phyloP scores from a whole-genome alignment of 2,329 filamentous ascomycete species.

The Ceratocystis destructans region DNA sequence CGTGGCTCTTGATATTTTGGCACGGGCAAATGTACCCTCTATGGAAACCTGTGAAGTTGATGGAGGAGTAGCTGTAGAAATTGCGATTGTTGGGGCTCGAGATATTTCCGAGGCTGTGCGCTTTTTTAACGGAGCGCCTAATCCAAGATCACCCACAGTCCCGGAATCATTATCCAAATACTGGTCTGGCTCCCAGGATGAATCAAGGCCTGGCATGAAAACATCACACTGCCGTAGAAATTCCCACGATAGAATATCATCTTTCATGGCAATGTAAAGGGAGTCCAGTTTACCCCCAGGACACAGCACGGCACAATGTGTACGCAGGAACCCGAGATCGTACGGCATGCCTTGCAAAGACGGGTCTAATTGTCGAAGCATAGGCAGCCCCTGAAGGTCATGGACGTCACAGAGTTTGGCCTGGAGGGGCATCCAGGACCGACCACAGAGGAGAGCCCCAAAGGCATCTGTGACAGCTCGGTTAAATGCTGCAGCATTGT shows the following conservation, averaged over 20 bases:
- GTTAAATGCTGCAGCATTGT: conserved; percentile 36
- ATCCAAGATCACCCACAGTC: conserved; percentile 14
- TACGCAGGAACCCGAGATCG: conserved; percentile 38
- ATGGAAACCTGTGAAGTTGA: not conserved
- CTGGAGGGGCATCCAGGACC: conserved; percentile 45
- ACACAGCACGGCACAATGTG: conserved; percentile 43
- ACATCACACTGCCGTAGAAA: conserved; percentile 35
- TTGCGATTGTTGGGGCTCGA: conserved; percentile 25
- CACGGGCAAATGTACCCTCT: conserved; percentile 9
- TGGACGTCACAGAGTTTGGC: conserved; percentile 44
- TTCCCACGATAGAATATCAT: conserved; percentile 43
- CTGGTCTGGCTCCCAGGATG: conserved; percentile 39
- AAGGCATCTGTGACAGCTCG: conserved; percentile 38
- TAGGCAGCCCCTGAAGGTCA: conserved; percentile 41
- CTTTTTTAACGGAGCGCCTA: conserved; percentile 27
- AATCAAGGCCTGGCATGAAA: conserved; percentile 40
- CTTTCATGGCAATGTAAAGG: conserved; percentile 44
- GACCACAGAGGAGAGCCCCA: conserved; percentile 34
- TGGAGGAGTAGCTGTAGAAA: not conserved
- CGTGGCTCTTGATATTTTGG: conserved; percentile 12
- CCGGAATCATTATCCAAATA: conserved; percentile 31
- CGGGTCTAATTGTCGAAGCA: conserved; percentile 41
- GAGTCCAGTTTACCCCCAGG: conserved; percentile 42
- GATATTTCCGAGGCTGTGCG: conserved; percentile 41
- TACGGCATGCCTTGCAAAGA: conserved; percentile 32